Percentiles rank a stretch among this genome's conserved stretches.
phyloP scores from a whole-genome alignment of 305 asterid species.

The Fraxinus dipetala region DNA sequence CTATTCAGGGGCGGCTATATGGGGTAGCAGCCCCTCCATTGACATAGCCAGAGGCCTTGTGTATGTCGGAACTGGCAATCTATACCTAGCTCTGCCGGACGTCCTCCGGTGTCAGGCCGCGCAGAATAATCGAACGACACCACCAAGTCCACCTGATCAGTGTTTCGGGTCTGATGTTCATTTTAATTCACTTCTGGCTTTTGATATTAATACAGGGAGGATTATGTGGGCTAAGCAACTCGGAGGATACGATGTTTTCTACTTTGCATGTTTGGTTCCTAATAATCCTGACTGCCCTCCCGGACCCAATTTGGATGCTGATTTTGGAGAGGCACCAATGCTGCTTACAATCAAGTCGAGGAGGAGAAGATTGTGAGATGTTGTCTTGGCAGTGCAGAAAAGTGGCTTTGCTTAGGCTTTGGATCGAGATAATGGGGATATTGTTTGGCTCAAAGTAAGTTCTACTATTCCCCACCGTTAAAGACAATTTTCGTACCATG shows the following conservation, averaged over 20 bases:
- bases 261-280: slow-evolving; percentile 52
- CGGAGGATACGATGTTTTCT: slow-evolving; percentile 65
- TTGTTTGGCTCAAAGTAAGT: slow-evolving; percentile 57
- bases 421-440: slow-evolving; percentile 55
- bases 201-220: slow-evolving; percentile 43
- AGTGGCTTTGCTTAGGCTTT: slow-evolving; percentile 63
- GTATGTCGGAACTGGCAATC: slow-evolving; percentile 59
- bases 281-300: slow-evolving; percentile 67
- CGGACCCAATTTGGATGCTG: slow-evolving; percentile 76
- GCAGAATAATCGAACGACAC: slow-evolving; percentile 45
- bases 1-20: slow-evolving; percentile 58
- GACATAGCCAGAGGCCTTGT: slow-evolving; percentile 41
- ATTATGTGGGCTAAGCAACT: slow-evolving; percentile 54
- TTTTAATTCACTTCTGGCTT: slow-evolving; percentile 55
- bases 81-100: slow-evolving; percentile 53
- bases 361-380: slow-evolving; percentile 42
- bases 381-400: slow-evolving; percentile 72
- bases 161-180: slow-evolving; percentile 60
- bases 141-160: slow-evolving; percentile 41
- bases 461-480: not conserved
- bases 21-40: slow-evolving; percentile 84
- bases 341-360: slow-evolving; percentile 33
- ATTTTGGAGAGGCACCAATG: slow-evolving; percentile 90
- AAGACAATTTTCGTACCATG: not conserved
- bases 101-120: slow-evolving; percentile 57